Base-by-base conservation (phyloP, 495 filamentous ascomycete genomes). In the Lasiosphaeria miniovina region DNA sequence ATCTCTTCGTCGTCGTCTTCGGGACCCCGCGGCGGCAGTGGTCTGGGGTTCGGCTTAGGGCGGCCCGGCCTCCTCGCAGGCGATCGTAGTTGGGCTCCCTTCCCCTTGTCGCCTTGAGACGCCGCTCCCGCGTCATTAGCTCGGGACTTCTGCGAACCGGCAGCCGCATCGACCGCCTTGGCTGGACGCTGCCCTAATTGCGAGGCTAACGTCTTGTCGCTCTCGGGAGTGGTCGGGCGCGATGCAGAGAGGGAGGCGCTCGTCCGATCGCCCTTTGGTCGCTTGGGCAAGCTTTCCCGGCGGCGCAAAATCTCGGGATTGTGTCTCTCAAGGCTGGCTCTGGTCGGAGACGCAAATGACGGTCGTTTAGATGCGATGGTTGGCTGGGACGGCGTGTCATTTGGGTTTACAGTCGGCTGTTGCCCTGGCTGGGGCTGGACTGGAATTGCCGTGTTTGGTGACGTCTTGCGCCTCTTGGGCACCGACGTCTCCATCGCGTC, bases 311-410 rank as follows among this genome's bases (percentile, higher is more conserved):
- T 71, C 7, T 83, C 82, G 6, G 87, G 84, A 64, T 88, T 82
- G 60, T 83, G 82, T 65, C 83, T 82, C 61, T 86, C 81, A 15
- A 89, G 68, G 63, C 83, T 88, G 4, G 85, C 79, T 62, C 80
- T 82, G 0, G 85, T 89, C 4, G 87, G 88, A 4, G 86, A 87
- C 48, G 83, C 82, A 65, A 85, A 89, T 0, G 86, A 88, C 0
- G 81, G 80, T 4, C 80, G 80, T 15, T 61, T 64, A 2, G 59
- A 5, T 4, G 52, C 55, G n/a, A 59, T 48, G 11, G 32, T 40
- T 35, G 41, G 14, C 31, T 31, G 24, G 15, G 54, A 33, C 1
- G 50, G 52, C 32, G 65, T 38, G 14, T 64, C 63, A 36, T 12
- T 52, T 10, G 64, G 52, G 24, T 24, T 24, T 55, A 71, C 60